A percentile compares a stretch with the other conserved stretches of the same genome.
phyloP scores from a whole-genome alignment of 352 stramenopile genomes.

The Phytophthora crassamura region DNA sequence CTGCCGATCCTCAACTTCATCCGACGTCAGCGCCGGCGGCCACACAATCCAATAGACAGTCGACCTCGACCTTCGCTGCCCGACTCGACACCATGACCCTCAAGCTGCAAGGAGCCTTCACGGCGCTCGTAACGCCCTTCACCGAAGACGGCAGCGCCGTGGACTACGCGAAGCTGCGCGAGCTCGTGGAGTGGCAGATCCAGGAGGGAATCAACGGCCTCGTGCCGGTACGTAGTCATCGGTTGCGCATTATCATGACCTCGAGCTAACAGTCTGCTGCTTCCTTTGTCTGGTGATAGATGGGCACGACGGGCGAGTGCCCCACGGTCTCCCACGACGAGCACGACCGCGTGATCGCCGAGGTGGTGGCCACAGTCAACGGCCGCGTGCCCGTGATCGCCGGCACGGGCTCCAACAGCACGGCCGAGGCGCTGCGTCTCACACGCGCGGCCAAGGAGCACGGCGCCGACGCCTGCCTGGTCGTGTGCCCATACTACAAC shows the following conservation, averaged over 20 bases:
- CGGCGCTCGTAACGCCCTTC: constrained; percentile 97
- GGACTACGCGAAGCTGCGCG: constrained; percentile 93
- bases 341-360: constrained; percentile 94
- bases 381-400: constrained; percentile 94
- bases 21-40: constrained; percentile 17
- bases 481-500: constrained; percentile 99
- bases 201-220: constrained; percentile 95
- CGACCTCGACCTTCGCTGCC: constrained; percentile 13
- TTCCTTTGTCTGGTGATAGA: constrained; percentile 44
- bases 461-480: constrained; percentile 94
- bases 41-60: constrained; percentile 43
- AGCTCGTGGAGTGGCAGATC: constrained; percentile 94
- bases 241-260: neutral
- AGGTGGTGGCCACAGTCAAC: constrained; percentile 84
- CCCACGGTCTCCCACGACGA: constrained; percentile 95
- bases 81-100: constrained; percentile 41
- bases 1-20: constrained; percentile 37
- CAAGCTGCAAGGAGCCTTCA: constrained; percentile 86
- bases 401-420: constrained; percentile 96
- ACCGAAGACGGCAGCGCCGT: constrained; percentile 90
- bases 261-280: neutral
- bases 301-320: constrained; percentile 98
- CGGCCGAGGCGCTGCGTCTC: constrained; percentile 82
- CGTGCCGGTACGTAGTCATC: constrained; percentile 80
- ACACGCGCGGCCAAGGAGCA: constrained; percentile 91